Conservation (phyloP, 805 yeast species). For the Grigorovia yakushimaensis region DNA sequence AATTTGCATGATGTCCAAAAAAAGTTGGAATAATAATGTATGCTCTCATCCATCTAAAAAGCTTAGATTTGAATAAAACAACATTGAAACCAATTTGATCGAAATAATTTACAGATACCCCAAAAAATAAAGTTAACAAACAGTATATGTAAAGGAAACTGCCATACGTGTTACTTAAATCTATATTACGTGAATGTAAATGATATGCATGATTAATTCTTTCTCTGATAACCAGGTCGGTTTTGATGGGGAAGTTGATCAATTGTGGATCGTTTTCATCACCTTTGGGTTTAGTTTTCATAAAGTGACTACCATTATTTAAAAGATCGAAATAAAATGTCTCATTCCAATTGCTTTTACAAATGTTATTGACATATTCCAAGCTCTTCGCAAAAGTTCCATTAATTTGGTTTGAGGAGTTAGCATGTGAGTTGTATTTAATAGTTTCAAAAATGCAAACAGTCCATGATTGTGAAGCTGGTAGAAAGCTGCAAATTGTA, state of each 20-base stretch:
- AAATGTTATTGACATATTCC: slow-evolving; percentile 1
- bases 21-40: slow-evolving; percentile 12
- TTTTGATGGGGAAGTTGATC: slow-evolving; percentile 9
- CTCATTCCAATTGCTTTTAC: slow-evolving; percentile 5
- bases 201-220: slow-evolving; percentile 12
- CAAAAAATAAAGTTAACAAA: slow-evolving; percentile 3
- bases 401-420: slow-evolving; percentile 1
- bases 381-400: slow-evolving; percentile 11
- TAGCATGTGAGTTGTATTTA: background rate
- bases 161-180: slow-evolving; percentile 12
- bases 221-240: slow-evolving; percentile 5
- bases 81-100: slow-evolving; percentile 8
- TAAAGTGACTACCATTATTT: slow-evolving; percentile 11
- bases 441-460: slow-evolving; percentile 13
- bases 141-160: slow-evolving; percentile 10
- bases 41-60: slow-evolving; percentile 12
- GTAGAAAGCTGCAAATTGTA: slow-evolving; percentile 14
- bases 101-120: slow-evolving; percentile 6
- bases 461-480: slow-evolving; percentile 19
- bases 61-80: slow-evolving; percentile 5
- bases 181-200: slow-evolving; percentile 12
- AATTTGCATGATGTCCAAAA: slow-evolving; percentile 13
- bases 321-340: slow-evolving; percentile 8
- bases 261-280: background rate
- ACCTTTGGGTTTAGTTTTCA: background rate